Conservation (phyloP, 441 rosid genomes). For the Adansonia grandidieri region DNA sequence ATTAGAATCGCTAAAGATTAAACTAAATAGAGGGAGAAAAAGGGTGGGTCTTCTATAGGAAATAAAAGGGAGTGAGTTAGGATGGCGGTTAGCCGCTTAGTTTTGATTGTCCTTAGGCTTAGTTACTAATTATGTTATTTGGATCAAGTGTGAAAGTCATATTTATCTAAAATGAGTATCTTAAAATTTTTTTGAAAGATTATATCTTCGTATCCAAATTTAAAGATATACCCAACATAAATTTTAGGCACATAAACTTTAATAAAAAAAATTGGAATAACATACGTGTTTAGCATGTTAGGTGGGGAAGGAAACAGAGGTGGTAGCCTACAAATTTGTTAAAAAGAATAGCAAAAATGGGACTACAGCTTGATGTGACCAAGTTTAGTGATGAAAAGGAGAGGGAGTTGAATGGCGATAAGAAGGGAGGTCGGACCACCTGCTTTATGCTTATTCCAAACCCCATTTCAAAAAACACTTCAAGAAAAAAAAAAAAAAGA, state of each 20-base stretch:
- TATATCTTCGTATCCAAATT: too few species aligned
- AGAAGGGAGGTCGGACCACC: conserved; percentile 51
- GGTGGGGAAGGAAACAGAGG: conserved; percentile 38
- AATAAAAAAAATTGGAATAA: too few species aligned
- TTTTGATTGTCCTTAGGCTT: too few species aligned
- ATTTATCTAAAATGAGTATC: too few species aligned
- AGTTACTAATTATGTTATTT: too few species aligned
- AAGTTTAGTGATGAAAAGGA: conserved; percentile 49
- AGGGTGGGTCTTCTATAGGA: neutral
- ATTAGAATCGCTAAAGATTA: conserved; percentile 19
- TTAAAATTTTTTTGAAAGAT: too few species aligned
- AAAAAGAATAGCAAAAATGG: conserved; percentile 1
- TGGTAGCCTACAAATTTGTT: conserved; percentile 23
- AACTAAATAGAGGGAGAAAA: neutral
- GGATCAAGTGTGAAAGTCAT: too few species aligned
- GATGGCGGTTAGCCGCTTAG: conserved; percentile 42
- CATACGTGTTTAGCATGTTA: too few species aligned
- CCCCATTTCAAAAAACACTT: too few species aligned
- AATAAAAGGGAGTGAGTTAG: conserved; percentile 36
- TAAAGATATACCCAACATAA: too few species aligned
- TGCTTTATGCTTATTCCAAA: too few species aligned
- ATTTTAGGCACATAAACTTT: too few species aligned
- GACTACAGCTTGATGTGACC: conserved; percentile 49
- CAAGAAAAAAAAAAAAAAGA: neutral
- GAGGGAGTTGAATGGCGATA: conserved; percentile 26